phyloP scores from a whole-genome alignment of 441 rosid genomes.

The Dalechampia spathulata region DNA sequence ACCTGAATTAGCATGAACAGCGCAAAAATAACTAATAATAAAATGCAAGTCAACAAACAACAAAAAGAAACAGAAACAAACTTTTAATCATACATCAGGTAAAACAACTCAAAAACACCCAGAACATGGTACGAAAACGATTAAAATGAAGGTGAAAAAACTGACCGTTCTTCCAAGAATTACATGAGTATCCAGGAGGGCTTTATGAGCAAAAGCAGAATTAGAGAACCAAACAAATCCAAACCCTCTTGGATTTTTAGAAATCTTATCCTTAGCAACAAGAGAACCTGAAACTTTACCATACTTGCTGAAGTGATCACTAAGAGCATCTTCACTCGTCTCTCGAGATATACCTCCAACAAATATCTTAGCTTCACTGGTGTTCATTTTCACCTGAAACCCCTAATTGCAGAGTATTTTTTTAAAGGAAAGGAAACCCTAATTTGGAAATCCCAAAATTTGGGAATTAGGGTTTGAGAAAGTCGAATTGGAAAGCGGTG shows the following conservation, averaged over 20 bases:
- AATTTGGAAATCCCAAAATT: conserved; percentile 17
- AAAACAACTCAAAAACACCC: too few relatives aligned
- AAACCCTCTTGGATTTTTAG: conserved; percentile 52
- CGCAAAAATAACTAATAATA: too few relatives aligned
- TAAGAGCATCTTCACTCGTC: conserved; percentile 48
- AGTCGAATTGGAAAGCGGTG: background rate
- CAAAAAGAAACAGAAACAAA: too few relatives aligned
- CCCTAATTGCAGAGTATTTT: too few relatives aligned
- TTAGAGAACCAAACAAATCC: conserved; percentile 68
- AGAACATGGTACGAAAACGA: too few relatives aligned
- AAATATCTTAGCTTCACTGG: conserved; percentile 48
- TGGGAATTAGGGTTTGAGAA: conserved; percentile 8
- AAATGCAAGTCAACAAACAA: too few relatives aligned
- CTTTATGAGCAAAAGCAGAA: conserved; percentile 37
- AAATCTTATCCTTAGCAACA: conserved; percentile 44
- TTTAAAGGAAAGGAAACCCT: conserved; percentile 18
- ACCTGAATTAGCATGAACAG: background rate
- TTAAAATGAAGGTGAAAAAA: conserved; percentile 5
- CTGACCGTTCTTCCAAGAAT: conserved; percentile 66
- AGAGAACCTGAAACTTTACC: conserved; percentile 46
- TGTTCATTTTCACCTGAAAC: conserved; percentile 31
- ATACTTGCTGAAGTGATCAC: conserved; percentile 54
- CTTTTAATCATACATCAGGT: too few relatives aligned
- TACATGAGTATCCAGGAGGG: conserved; percentile 47
- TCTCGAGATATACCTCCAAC: conserved; percentile 65